phyloP scores from a whole-genome alignment of 1,284 basidiomycete species.

The Ustilago hordei region DNA sequence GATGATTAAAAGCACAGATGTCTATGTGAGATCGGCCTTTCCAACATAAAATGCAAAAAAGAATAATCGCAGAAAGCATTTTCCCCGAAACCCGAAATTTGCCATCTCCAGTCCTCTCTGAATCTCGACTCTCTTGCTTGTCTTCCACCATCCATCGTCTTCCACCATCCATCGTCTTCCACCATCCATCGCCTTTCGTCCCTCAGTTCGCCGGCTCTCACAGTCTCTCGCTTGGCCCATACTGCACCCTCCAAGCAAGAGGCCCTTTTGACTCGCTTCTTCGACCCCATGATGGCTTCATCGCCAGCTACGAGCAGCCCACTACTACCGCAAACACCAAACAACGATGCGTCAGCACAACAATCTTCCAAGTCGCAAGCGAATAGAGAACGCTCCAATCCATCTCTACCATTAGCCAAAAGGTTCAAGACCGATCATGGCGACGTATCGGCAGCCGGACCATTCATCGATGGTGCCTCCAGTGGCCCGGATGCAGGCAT shows the following conservation, averaged over 20 bases:
- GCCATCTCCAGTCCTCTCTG: slow-evolving; percentile 3
- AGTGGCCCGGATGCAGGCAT: slow-evolving; percentile 11
- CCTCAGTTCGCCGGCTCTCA: background rate
- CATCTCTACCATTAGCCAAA: slow-evolving; percentile 36
- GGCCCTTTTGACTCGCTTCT: background rate
- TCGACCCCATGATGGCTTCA: slow-evolving; percentile 19
- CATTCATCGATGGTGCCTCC: slow-evolving; percentile 23
- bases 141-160: background rate
- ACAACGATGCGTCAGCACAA: slow-evolving; percentile 19
- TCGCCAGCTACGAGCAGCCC: slow-evolving; percentile 34
- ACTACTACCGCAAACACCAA: slow-evolving; percentile 16
- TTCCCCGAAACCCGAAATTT: slow-evolving; percentile 25
- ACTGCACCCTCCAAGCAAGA: background rate
- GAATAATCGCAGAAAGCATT: background rate
- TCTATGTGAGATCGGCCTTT: background rate
- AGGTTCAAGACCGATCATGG: slow-evolving; percentile 39
- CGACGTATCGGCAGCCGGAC: slow-evolving; percentile 18
- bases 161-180: too few relatives aligned
- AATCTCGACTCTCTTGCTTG: background rate
- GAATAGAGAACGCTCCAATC: slow-evolving; percentile 31
- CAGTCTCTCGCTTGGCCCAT: background rate
- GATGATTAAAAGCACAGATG: background rate
- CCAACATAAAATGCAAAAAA: background rate
- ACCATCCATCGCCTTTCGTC: background rate
- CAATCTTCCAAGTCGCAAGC: slow-evolving; percentile 14